A percentile compares a stretch with the other conserved stretches of the same genome.
These are phyloP conservation scores for Trametes sanguinea DNA, from an alignment of 768 basidiomycete genomes.

Conservation along the genomic window DNA sequence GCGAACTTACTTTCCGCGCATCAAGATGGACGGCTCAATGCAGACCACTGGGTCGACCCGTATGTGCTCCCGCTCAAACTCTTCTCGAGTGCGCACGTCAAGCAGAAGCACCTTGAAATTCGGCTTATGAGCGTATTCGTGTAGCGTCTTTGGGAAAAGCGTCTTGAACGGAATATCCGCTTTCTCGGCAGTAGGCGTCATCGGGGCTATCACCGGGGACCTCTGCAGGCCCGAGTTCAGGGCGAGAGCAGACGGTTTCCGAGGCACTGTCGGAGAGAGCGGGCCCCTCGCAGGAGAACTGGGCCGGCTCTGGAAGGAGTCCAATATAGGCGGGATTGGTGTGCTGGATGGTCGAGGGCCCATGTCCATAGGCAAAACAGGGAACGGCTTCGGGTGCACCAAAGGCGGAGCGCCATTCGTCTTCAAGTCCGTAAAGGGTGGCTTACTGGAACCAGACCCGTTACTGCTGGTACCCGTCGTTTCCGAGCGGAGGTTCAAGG, in stretches of 20 bases:
- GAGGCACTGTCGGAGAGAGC: constrained; percentile 44
- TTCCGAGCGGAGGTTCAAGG: constrained; percentile 50
- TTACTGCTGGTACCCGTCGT: constrained; percentile 41
- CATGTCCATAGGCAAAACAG: constrained; percentile 46
- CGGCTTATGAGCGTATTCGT: constrained; percentile 53
- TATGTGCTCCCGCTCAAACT: constrained; percentile 77
- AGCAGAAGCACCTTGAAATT: constrained; percentile 69
- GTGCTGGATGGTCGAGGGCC: constrained; percentile 69
- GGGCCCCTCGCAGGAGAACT: constrained; percentile 44
- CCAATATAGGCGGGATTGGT: constrained; percentile 59
- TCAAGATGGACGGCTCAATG: constrained; percentile 78
- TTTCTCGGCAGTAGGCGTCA: constrained; percentile 35
- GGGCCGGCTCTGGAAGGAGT: constrained; percentile 62
- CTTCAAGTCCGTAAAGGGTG: constrained; percentile 13
- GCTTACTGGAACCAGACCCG: constrained; percentile 28
- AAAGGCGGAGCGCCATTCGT: constrained; percentile 18
- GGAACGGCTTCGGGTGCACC: constrained; percentile 37
- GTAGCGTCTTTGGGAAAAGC: constrained; percentile 59
- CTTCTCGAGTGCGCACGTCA: constrained; percentile 78
- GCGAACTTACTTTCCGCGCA: constrained; percentile 61
- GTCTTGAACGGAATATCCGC: constrained; percentile 60
- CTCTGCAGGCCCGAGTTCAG: constrained; percentile 39
- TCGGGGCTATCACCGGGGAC: constrained; percentile 35
- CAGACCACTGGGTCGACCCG: constrained; percentile 71
- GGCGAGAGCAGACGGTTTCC: constrained; percentile 44